A percentile compares a stretch with the other conserved stretches of the same genome.
Evolutionary conservation across 169 alveolate species (phyloP).

Genomic region (Plasmodium gonderi): DNA sequence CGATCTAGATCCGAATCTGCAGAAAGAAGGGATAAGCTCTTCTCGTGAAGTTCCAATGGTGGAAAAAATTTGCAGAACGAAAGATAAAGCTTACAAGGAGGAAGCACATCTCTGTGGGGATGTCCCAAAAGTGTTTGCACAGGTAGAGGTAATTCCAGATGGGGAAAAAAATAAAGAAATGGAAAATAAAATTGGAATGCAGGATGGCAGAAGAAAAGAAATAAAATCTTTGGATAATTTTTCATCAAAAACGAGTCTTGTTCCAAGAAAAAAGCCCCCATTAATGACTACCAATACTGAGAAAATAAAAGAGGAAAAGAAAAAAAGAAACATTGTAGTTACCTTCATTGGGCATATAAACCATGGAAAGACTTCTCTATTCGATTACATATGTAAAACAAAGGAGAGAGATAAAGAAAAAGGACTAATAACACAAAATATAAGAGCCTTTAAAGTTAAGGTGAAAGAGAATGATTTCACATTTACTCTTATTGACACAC

Average conservation of each 20-base stretch:
- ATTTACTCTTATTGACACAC: slow-evolving; percentile 95
- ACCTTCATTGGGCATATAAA: slow-evolving; percentile 98
- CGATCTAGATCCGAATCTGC: neutral
- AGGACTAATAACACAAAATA: slow-evolving; percentile 94
- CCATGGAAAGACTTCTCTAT: slow-evolving; percentile 97
- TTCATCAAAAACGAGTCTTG: neutral
- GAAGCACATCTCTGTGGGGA: neutral
- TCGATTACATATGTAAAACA: slow-evolving; percentile 84
- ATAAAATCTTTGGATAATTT: neutral
- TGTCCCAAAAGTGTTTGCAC: too few species aligned
- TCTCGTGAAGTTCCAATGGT: neutral
- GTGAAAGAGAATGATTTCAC: slow-evolving; percentile 76
- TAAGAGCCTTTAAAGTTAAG: slow-evolving; percentile 93
- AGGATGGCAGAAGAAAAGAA: neutral
- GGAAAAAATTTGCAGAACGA: neutral
- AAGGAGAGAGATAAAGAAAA: slow-evolving; percentile 87
- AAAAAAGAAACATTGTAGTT: slow-evolving; percentile 91
- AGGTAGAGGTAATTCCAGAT: too few species aligned
- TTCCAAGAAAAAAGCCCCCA: too few species aligned
- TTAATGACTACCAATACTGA: neutral
- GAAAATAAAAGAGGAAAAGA: slow-evolving; percentile 86
- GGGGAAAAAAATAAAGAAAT: neutral
- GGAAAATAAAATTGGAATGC: neutral
- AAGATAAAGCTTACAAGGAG: neutral
- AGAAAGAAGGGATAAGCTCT: neutral